Percentiles rank a stretch among this genome's conserved stretches.
Evolutionary conservation across 1,284 basidiomycete genomes (phyloP).

Genomic region (Cryptococcus wingfieldii): DNA sequence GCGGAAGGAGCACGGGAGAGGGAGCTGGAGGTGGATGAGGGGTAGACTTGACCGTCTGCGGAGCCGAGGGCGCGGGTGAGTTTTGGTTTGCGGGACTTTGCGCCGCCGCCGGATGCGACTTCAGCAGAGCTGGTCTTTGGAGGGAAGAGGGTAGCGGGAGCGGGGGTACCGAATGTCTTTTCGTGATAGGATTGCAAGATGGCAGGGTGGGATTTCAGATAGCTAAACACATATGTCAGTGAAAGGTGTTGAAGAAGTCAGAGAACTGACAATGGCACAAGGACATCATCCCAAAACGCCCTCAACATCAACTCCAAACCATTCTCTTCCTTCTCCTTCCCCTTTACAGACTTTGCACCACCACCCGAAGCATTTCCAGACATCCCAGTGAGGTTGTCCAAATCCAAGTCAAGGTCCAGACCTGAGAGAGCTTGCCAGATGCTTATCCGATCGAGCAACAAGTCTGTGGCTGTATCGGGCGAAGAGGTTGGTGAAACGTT

Average conservation of each 20-base stretch:
- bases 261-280: conserved; percentile 22
- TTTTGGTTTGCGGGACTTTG: conserved; percentile 38
- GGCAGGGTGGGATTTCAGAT: conserved; percentile 22
- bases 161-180: conserved; percentile 37
- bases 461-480: conserved; percentile 25
- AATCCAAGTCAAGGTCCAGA: conserved; percentile 22
- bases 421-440: conserved; percentile 43
- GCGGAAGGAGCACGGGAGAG: background rate
- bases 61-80: conserved; percentile 26
- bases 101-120: conserved; percentile 1
- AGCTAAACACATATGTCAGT: conserved; percentile 7
- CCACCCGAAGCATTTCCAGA: background rate
- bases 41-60: conserved; percentile 7
- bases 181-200: conserved; percentile 31
- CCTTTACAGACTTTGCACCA: background rate
- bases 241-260: background rate
- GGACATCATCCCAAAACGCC: conserved; percentile 29
- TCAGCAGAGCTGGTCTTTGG: conserved; percentile 1
- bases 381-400: background rate
- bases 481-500: conserved; percentile 18
- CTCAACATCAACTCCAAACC: conserved; percentile 11
- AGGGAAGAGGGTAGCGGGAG: conserved; percentile 26
- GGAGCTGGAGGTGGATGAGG: background rate
- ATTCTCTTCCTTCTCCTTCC: conserved; percentile 9
- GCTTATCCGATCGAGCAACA: conserved; percentile 37